phyloP scores from a whole-genome alignment of 1,284 basidiomycete genomes.

The Fomitopsis betulina region DNA sequence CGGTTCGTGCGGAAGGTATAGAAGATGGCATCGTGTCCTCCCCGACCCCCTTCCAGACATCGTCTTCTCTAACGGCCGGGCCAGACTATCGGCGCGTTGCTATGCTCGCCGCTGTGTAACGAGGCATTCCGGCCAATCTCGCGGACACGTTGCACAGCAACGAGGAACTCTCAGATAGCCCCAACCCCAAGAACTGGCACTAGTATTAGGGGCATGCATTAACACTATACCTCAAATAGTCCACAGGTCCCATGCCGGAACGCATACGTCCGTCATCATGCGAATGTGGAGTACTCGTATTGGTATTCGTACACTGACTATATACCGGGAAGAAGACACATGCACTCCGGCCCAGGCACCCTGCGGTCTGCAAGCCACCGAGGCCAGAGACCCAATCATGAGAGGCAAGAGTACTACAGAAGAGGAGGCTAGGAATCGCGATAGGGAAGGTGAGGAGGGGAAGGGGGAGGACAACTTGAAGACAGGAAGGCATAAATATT shows the following conservation, averaged over 20 bases:
- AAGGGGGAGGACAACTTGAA: background rate
- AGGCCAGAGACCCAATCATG: background rate
- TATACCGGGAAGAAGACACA: background rate
- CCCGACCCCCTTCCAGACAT: too few relatives aligned
- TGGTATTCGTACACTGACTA: constrained; percentile 2
- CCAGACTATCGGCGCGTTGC: too few relatives aligned
- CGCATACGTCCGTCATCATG: background rate
- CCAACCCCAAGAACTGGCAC: too few relatives aligned
- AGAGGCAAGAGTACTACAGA: constrained; percentile 1
- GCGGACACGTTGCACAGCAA: too few relatives aligned
- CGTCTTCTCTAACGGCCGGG: too few relatives aligned
- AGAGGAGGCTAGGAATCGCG: background rate
- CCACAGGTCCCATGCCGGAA: background rate
- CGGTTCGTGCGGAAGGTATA: too few relatives aligned
- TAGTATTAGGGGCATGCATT: too few relatives aligned
- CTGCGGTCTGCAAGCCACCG: background rate
- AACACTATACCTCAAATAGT: too few relatives aligned
- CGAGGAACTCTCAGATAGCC: too few relatives aligned
- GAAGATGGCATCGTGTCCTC: too few relatives aligned
- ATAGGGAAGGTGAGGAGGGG: background rate
- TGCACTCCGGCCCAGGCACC: background rate
- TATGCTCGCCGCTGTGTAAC: too few relatives aligned
- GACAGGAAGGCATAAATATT: constrained; percentile 8
- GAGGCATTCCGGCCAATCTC: too few relatives aligned
- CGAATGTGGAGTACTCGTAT: background rate